Evolutionary conservation across 2,329 filamentous ascomycete genomes (phyloP), one percentile per base, ranked within the genome.

Genomic region (Fusarium ambrosium): DNA sequence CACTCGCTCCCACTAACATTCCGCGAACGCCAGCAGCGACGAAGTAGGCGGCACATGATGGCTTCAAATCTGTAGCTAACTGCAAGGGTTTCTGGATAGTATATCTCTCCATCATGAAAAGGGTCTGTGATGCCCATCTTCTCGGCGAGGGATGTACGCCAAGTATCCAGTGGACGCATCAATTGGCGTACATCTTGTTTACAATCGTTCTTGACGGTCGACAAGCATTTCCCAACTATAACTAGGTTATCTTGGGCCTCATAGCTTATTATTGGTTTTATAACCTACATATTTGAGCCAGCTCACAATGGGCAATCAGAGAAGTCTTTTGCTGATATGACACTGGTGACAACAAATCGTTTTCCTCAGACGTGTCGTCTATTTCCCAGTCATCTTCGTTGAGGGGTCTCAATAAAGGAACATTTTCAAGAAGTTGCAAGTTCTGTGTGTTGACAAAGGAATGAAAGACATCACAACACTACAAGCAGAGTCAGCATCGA

Each of bases 331-430:
- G 68, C 3, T 29, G 24, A 3, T 53, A 27, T 0, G 39, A 34
- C 14, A 59, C 51, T 0, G 64, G 67, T 0, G 65, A 66, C 3
- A 72, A 2, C 0, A 75, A 16, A 2, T 58, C 20, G 0, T 36
- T 18, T 3, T 2, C 4, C 13, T 37, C 11, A 5, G 41, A 20
- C 1, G 43, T 3, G 0, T 67, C 58, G 24, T 74, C 74, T 0
- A 4, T 16, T 14, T 77, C 74, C 74, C 74, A 77, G 2, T 77
- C 74, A 5, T 55, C 37, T 2, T 68, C 53, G 0, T 64, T 70
- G 1, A 73, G 55, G 1, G 56, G 62, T 1, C 20, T 58, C 0
- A 77, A 53, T 2, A 51, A 2, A 11, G 60, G 1, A 39, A 43
- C 4, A 59, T 37, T 13, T 24, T 61, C 1, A 62, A 58, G 1